Evolutionary conservation across 306 rosid genomes (phyloP).

Genomic region (Alnus rubra): DNA sequence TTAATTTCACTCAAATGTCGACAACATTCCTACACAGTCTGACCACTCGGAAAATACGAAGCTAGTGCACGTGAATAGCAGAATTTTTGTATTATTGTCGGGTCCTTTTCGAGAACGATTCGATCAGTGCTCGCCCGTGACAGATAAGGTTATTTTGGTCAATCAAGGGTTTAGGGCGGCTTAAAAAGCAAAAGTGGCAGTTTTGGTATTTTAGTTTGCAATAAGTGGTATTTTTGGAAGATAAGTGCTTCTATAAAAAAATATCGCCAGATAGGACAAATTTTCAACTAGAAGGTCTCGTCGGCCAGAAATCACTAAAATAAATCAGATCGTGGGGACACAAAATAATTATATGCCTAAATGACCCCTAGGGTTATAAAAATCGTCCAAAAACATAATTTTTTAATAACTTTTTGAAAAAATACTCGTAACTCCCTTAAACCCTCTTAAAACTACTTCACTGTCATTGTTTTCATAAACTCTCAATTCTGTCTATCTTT

Average conservation of each 20-base stretch:
- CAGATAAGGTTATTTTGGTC: constrained; percentile 36
- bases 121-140: constrained; percentile 41
- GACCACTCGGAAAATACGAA: constrained; percentile 26
- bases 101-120: constrained; percentile 55
- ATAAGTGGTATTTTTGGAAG: constrained; percentile 32
- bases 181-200: constrained; percentile 14
- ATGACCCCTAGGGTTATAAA: constrained; percentile 13
- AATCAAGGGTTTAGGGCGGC: constrained; percentile 27
- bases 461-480: too few species aligned
- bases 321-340: constrained; percentile 24
- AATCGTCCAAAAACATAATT: background rate
- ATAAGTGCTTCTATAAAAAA: constrained; percentile 13
- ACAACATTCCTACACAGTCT: background rate
- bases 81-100: constrained; percentile 50
- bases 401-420: too few species aligned
- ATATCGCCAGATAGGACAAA: constrained; percentile 55
- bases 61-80: constrained; percentile 43
- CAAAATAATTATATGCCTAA: background rate
- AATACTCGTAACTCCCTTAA: too few species aligned
- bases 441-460: too few species aligned
- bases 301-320: constrained; percentile 35
- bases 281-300: constrained; percentile 41
- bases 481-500: too few species aligned
- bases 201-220: constrained; percentile 23
- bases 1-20: background rate